phyloP scores from a whole-genome alignment of 768 basidiomycete species.

The Amylocystis lapponica region DNA sequence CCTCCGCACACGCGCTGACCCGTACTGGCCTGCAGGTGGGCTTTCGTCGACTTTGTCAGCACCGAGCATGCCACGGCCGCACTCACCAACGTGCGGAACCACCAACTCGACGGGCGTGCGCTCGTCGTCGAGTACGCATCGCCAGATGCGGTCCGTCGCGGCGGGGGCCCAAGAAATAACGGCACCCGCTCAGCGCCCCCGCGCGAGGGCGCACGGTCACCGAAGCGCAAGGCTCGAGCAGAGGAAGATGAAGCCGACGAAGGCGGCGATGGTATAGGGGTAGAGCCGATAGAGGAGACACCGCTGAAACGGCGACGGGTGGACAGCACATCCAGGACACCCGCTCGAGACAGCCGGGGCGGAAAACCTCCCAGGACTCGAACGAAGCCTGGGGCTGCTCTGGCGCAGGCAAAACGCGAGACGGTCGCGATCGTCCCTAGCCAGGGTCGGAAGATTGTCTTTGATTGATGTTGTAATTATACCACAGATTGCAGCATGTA shows the following conservation, averaged over 20 bases:
- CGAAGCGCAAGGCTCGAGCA: slow-evolving; percentile 4
- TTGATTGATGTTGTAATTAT: slow-evolving; percentile 32
- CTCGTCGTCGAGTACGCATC: slow-evolving; percentile 89
- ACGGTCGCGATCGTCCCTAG: slow-evolving; percentile 67
- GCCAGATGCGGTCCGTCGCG: slow-evolving; percentile 80
- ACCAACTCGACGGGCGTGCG: slow-evolving; percentile 75
- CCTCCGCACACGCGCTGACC: not conserved
- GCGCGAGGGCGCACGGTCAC: not conserved
- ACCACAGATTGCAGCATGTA: slow-evolving; percentile 4
- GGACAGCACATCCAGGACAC: not conserved
- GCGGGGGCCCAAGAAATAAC: too few species aligned
- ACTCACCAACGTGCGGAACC: slow-evolving; percentile 80
- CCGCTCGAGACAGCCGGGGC: slow-evolving; percentile 1
- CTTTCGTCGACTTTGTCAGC: slow-evolving; percentile 86
- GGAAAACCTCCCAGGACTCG: slow-evolving; percentile 33
- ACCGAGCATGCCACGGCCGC: slow-evolving; percentile 75
- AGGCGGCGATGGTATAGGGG: slow-evolving; percentile 8
- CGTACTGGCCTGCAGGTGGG: slow-evolving; percentile 54
- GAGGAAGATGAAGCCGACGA: slow-evolving; percentile 10
- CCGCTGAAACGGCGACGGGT: slow-evolving; percentile 17
- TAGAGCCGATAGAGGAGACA: slow-evolving; percentile 14
- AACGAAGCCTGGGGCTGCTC: slow-evolving; percentile 72
- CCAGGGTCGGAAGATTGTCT: slow-evolving; percentile 68
- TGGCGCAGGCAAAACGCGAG: slow-evolving; percentile 72
- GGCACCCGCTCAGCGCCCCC: not conserved